phyloP scores from a whole-genome alignment of 2,329 filamentous ascomycete species.

The Cryphonectria naterciae region DNA sequence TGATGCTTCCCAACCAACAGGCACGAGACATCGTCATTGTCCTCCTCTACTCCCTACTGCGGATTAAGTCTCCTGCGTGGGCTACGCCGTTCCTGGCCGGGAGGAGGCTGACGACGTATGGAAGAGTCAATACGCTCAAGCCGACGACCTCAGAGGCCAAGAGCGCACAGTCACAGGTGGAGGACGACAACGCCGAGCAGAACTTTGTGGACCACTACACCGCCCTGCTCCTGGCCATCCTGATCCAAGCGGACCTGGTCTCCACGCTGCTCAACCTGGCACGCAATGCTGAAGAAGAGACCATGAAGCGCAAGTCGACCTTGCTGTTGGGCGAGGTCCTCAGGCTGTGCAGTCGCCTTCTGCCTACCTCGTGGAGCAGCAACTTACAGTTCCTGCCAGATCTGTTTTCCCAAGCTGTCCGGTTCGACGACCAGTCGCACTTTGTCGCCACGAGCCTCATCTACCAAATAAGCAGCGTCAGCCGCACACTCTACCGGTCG shows the following conservation, averaged over 20 bases:
- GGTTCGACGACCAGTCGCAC: conserved; percentile 71
- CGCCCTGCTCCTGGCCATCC: conserved; percentile 80
- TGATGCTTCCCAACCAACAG: conserved; percentile 59
- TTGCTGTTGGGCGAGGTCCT: conserved; percentile 89
- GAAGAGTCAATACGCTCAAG: conserved; percentile 86
- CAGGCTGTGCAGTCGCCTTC: conserved; percentile 82
- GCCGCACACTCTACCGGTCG: conserved; percentile 85
- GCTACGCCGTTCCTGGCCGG: conserved; percentile 94
- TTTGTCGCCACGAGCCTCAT: conserved; percentile 87
- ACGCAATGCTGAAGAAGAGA: conserved; percentile 68
- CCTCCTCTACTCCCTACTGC: conserved; percentile 75
- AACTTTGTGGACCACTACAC: conserved; percentile 95
- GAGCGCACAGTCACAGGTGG: conserved; percentile 55
- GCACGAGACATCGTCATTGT: conserved; percentile 82
- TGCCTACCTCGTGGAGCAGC: conserved; percentile 81
- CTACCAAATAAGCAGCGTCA: conserved; percentile 98
- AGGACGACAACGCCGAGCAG: conserved; percentile 72
- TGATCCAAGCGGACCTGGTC: conserved; percentile 80
- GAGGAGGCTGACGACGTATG: conserved; percentile 90
- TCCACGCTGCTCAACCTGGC: conserved; percentile 65
- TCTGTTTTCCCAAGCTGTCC: conserved; percentile 75
- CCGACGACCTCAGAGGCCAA: conserved; percentile 54
- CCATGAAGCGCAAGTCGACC: conserved; percentile 84
- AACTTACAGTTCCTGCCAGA: conserved; percentile 87
- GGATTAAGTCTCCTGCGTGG: conserved; percentile 94